Evolutionary conservation across 352 stramenopile species (phyloP).

Genomic region (Phytophthora cactorum): DNA sequence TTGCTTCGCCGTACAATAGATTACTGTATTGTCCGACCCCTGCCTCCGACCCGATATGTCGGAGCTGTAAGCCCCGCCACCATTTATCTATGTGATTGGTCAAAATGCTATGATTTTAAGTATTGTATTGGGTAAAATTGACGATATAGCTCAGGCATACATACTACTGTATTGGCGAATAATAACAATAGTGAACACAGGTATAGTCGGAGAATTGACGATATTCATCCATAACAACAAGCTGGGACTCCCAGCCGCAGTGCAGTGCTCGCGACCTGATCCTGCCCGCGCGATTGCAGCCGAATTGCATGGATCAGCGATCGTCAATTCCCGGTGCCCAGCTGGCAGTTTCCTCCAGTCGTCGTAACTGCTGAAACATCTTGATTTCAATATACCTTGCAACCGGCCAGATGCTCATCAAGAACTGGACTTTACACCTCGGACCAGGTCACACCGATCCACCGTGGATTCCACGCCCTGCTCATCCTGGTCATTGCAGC

Average conservation of each 20-base stretch:
- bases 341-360: conserved; percentile 12
- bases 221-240: no score
- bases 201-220: no score
- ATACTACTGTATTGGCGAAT: no score
- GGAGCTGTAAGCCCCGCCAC: no score
- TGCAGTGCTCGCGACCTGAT: conserved; percentile 1
- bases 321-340: background rate
- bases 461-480: background rate
- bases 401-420: conserved; percentile 6
- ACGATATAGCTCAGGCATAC: no score
- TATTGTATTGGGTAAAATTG: no score
- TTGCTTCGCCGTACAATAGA: no score
- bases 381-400: conserved; percentile 19
- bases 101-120: no score
- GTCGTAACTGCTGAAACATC: background rate
- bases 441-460: conserved; percentile 7
- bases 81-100: no score
- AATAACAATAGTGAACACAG: no score
- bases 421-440: conserved; percentile 30
- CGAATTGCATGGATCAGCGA: conserved; percentile 2
- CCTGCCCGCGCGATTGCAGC: background rate
- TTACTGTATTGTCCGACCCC: no score
- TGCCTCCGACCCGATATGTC: no score
- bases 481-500: conserved; percentile 29
- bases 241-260: conserved; percentile 4